Evolutionary conservation across 306 rosid species (phyloP), one percentile per base, ranked within the genome.

Genomic region (Lithocarpus polystachyus): DNA sequence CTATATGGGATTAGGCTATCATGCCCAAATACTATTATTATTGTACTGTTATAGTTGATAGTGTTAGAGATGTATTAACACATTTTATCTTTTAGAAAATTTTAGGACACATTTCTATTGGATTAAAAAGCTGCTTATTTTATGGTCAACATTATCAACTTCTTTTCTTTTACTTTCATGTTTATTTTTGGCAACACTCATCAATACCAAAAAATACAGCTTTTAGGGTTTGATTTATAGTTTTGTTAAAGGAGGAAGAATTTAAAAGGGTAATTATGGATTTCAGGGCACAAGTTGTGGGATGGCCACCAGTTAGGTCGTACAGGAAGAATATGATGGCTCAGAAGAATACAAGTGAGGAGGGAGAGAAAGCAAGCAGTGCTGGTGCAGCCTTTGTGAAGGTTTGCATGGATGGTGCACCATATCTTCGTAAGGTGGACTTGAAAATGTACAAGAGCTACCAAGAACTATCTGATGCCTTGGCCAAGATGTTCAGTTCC

Each of bases 291-390:
- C 99, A 93, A 80, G 97, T 93, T 12, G 98, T 96, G 89, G 99
- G 99, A 71, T 96, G 99, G 99, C 99, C 99, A 79, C 99, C 99
- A n/a, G 99, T 96, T 90, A 83, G 96, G n/a, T 88, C 94, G 13
- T 90, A 88, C 88, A 86, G 99, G 78, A 96, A 93, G 97, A 96
- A 93, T 85, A 81, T 86, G 59, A 93, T 93, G 99, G 82, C 91
- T 28, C 98, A 86, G 35, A 96, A 96, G 83, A 89, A 37, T 29
- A 80, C 33, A 71, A 79, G 51, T 43, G 86, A 78, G 37, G 86
- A 75, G 1, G 84, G 59, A 15, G 86, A 89, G 77, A 95, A 89
- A 83, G 80, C 86, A 60, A 56, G 71, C 71, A 61, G 74, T 56
- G 45, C 12, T 8, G 69, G 75, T 40, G 76, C 82, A 13, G 86